Percentiles rank a stretch among this genome's conserved stretches.
These are phyloP conservation scores for Moniliophthora roreri DNA, from an alignment of 1,284 basidiomycete genomes.

Conservation along the genomic window DNA sequence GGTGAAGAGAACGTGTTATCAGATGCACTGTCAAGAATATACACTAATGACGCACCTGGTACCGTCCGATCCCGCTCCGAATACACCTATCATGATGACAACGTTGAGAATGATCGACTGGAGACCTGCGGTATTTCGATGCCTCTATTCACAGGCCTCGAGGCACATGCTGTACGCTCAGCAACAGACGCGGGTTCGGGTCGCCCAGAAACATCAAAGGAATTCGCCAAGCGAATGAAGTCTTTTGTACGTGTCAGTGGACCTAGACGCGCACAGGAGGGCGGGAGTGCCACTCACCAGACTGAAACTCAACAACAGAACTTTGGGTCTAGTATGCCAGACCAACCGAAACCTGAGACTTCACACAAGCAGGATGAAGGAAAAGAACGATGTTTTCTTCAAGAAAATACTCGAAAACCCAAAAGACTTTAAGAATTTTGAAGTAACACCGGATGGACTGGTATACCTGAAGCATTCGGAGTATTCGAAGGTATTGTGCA, in stretches of 20 bases:
- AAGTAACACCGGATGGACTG: conserved; percentile 12
- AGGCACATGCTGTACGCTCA: neutral
- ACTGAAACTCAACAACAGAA: no score
- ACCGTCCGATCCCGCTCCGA: conserved; percentile 13
- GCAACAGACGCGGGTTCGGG: neutral
- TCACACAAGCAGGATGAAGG: no score
- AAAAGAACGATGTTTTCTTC: conserved; percentile 20
- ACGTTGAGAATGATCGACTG: neutral
- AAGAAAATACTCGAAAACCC: conserved; percentile 19
- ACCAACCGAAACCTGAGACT: no score
- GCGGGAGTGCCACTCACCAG: neutral
- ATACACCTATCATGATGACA: conserved; percentile 11
- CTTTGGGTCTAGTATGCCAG: no score
- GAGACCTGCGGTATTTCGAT: neutral
- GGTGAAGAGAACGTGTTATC: neutral
- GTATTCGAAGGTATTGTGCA: conserved; percentile 13
- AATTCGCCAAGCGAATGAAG: neutral
- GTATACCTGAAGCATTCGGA: conserved; percentile 16
- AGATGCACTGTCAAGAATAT: conserved; percentile 23
- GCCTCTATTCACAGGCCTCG: neutral
- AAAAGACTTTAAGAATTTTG: conserved; percentile 20
- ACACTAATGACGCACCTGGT: conserved; percentile 18
- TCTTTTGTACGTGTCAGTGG: neutral
- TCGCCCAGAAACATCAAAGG: neutral
- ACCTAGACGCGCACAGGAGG: neutral